A percentile compares a stretch with the other conserved stretches of the same genome.
Conservation (phyloP, 2,329 filamentous ascomycete species). For the Rachicladosporium sp. region DNA sequence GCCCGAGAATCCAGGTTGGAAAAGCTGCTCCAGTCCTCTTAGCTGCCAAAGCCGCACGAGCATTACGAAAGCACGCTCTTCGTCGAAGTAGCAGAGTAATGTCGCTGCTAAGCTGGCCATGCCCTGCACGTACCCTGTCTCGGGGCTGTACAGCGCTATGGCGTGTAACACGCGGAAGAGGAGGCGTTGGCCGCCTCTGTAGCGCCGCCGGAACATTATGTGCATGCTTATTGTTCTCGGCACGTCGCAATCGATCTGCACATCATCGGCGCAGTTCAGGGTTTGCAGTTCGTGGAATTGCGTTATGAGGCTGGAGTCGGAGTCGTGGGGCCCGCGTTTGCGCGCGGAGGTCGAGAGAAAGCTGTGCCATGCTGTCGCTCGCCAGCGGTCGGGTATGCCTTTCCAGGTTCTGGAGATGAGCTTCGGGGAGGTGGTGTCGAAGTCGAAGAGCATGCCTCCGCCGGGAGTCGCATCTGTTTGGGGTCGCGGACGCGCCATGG, state of each 20-base stretch:
- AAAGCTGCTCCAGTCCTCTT: constrained; percentile 73
- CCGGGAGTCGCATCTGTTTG: constrained; percentile 29
- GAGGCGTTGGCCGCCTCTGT: constrained; percentile 81
- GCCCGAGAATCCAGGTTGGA: constrained; percentile 71
- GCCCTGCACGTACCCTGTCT: constrained; percentile 90
- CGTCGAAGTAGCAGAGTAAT: constrained; percentile 89
- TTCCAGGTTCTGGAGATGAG: constrained; percentile 92
- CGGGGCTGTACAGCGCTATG: constrained; percentile 79
- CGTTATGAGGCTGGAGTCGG: constrained; percentile 59
- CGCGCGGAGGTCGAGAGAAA: constrained; percentile 72
- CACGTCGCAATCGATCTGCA: constrained; percentile 95
- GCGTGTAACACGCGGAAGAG: constrained; percentile 88
- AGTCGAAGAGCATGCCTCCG: constrained; percentile 58
- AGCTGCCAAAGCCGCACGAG: constrained; percentile 87
- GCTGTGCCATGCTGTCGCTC: constrained; percentile 84
- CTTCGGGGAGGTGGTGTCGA: constrained; percentile 66
- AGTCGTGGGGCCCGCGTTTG: constrained; percentile 44
- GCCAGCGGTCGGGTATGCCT: constrained; percentile 92
- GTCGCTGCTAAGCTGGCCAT: constrained; percentile 93
- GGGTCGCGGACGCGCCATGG: constrained; percentile 44
- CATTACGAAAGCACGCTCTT: constrained; percentile 92
- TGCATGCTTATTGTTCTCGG: constrained; percentile 88
- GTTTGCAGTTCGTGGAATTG: constrained; percentile 62
- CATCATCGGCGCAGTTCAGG: constrained; percentile 71
- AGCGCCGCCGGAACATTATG: constrained; percentile 91